These are phyloP conservation scores for Termitomyces heimii DNA, from an alignment of 768 basidiomycete genomes.

Conservation along the genomic window DNA sequence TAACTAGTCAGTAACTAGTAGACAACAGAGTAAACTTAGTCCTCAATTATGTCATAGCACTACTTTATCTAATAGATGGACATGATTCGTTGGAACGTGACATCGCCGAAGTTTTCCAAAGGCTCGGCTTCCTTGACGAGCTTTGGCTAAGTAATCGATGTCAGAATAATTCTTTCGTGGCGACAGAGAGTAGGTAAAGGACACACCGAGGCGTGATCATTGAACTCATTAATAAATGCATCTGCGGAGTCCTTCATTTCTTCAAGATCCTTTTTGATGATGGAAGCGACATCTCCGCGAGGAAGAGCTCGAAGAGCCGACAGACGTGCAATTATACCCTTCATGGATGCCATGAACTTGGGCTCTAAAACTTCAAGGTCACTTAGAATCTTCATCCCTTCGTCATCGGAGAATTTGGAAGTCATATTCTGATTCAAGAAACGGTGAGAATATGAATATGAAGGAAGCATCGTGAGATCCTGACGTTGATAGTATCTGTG, in stretches of 20 bases:
- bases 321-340: not conserved
- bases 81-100: not conserved
- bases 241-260: not conserved
- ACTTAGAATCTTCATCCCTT: not conserved
- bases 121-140: not conserved
- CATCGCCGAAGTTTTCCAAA: not conserved
- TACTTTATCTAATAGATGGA: no score
- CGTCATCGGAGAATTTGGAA: not conserved
- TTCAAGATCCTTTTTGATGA: not conserved
- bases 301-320: not conserved
- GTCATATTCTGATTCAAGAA: not conserved
- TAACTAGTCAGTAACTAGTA: no score
- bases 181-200: not conserved
- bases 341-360: not conserved
- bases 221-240: not conserved
- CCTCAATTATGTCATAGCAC: no score
- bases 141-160: not conserved
- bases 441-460: not conserved
- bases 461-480: not conserved
- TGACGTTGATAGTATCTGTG: not conserved
- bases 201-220: not conserved
- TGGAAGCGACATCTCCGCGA: not conserved
- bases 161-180: not conserved
- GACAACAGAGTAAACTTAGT: no score
- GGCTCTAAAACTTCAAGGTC: not conserved